Evolutionary conservation across 2,329 filamentous ascomycete species (phyloP).

Genomic region (Metarhizium sp.): DNA sequence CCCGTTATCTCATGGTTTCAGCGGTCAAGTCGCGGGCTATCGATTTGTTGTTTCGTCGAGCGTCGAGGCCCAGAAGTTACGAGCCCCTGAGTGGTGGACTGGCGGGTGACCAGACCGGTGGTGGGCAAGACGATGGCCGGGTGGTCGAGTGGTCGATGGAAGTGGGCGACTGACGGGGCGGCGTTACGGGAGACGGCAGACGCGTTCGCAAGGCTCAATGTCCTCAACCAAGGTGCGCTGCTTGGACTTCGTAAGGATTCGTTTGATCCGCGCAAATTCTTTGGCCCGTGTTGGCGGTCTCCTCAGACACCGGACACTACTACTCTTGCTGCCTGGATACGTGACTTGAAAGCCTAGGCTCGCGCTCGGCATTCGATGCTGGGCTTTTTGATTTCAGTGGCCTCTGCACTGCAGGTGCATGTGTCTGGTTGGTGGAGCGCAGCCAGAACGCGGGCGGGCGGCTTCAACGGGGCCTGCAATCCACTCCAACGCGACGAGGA

Average conservation of each 20-base stretch:
- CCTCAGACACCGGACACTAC: too few species aligned
- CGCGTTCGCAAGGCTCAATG: not conserved
- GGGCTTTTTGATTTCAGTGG: not conserved
- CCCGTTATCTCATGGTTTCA: conserved; percentile 35
- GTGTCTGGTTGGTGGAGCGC: not conserved
- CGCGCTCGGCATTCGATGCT: too few species aligned
- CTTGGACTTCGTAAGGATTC: too few species aligned
- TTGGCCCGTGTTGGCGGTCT: too few species aligned
- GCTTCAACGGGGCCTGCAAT: not conserved
- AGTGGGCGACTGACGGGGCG: conserved; percentile 3
- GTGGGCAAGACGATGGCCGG: too few species aligned
- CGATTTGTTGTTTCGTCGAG: conserved; percentile 24
- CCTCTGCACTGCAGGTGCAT: not conserved
- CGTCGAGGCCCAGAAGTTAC: conserved; percentile 13
- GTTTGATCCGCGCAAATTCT: too few species aligned
- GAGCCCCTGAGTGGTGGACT: conserved; percentile 12
- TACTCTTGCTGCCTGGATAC: too few species aligned
- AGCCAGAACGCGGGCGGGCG: conserved; percentile 1
- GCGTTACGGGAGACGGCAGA: conserved; percentile 1
- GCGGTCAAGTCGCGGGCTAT: conserved; percentile 12
- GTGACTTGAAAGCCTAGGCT: too few species aligned
- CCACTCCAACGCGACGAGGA: not conserved
- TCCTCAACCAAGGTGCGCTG: too few species aligned
- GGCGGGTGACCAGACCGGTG: conserved; percentile 6
- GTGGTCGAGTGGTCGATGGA: too few species aligned